Conservation (phyloP, 768 basidiomycete genomes). For the Hericium alpestre region DNA sequence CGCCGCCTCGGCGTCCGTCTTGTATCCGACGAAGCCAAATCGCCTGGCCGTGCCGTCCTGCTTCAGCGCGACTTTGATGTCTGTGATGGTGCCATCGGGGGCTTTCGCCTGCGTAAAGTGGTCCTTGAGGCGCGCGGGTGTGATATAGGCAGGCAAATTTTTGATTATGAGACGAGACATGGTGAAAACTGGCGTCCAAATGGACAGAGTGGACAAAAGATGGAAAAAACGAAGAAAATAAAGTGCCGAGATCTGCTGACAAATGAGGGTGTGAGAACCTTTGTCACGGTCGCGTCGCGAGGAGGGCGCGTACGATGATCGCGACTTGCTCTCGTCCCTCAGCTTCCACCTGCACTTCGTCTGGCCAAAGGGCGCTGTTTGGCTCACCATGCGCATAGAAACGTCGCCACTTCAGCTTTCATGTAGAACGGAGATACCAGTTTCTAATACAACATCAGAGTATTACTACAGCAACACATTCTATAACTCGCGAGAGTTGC, state of each 20-base stretch:
- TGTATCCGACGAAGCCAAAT: constrained; percentile 92
- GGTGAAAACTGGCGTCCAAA: neutral
- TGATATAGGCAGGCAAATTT: constrained; percentile 63
- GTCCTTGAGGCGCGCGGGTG: constrained; percentile 49
- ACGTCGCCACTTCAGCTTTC: neutral
- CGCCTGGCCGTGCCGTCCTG: constrained; percentile 70
- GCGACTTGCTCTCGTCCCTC: neutral
- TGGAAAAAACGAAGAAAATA: neutral
- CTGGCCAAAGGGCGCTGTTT: neutral
- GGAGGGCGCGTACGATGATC: neutral
- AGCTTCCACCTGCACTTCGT: neutral
- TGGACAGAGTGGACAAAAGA: neutral
- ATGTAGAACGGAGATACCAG: neutral
- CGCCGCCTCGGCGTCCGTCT: constrained; percentile 62
- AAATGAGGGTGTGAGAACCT: neutral
- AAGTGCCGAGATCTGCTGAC: neutral
- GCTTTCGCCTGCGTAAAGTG: constrained; percentile 53
- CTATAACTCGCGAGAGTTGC: neutral
- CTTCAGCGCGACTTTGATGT: constrained; percentile 72
- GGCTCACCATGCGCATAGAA: neutral
- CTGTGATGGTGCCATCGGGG: constrained; percentile 68
- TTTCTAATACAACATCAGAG: too few species aligned
- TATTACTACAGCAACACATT: neutral
- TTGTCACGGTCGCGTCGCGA: neutral
- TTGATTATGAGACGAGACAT: constrained; percentile 85